These are phyloP conservation scores for Plantago ovata DNA, from an alignment of 257 asterid genomes.

Conservation along the genomic window DNA sequence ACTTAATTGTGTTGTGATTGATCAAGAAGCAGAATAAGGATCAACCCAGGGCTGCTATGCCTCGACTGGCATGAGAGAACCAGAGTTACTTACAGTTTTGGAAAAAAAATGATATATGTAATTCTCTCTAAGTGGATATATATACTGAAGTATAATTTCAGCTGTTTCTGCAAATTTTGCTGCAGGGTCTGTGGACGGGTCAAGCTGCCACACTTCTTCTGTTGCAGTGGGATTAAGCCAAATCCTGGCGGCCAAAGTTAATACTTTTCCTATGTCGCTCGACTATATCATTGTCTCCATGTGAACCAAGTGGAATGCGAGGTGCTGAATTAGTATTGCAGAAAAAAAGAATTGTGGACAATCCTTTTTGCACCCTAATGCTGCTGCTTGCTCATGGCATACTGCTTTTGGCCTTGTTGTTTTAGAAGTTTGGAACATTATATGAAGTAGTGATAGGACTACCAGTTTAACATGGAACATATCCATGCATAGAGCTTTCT, in stretches of 20 bases:
- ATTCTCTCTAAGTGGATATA: too few relatives aligned
- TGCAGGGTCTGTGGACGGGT: conserved; percentile 91
- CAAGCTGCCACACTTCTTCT: conserved; percentile 85
- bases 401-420: too few relatives aligned
- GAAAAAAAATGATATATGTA: too few relatives aligned
- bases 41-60: too few relatives aligned
- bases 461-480: background rate
- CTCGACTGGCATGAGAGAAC: too few relatives aligned
- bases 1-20: too few relatives aligned
- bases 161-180: conserved; percentile 9
- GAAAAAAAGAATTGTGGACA: too few relatives aligned
- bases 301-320: too few relatives aligned
- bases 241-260: conserved; percentile 43
- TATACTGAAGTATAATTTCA: background rate
- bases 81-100: background rate
- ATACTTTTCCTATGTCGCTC: conserved; percentile 8
- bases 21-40: too few relatives aligned
- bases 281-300: too few relatives aligned
- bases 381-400: background rate
- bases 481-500: background rate
- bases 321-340: too few relatives aligned
- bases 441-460: background rate
- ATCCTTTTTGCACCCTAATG: too few relatives aligned
- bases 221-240: conserved; percentile 80
- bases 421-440: conserved; percentile 1